phyloP scores from a whole-genome alignment of 192 early-diverging fungal species.

The Coemansia sp. region DNA sequence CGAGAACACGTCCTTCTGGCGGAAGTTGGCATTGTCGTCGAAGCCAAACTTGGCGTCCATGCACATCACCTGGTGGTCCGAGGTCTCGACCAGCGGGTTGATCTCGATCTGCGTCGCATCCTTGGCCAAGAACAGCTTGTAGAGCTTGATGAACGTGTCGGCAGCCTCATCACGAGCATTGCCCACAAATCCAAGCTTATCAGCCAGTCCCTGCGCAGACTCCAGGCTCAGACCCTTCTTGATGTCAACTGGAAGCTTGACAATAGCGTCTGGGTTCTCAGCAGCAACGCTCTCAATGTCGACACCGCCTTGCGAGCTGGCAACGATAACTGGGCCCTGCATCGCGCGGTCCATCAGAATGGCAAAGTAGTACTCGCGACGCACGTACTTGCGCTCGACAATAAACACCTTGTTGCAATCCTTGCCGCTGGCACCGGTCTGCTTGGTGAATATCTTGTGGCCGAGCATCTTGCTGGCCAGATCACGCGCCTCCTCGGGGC shows the following conservation, averaged over 20 bases:
- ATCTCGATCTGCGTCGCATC: conserved; percentile 99
- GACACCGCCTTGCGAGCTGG: conserved; percentile 96
- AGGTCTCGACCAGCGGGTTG: conserved; percentile 95
- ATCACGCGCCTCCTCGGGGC: conserved; percentile 82
- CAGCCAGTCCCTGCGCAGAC: conserved; percentile 75
- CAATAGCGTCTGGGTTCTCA: conserved; percentile 93
- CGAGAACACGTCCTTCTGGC: conserved; percentile 85
- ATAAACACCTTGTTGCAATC: conserved; percentile 94
- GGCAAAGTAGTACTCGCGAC: conserved; percentile 99
- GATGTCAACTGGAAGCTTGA: conserved; percentile 90
- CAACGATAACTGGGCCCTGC: conserved; percentile 93
- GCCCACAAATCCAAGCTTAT: conserved; percentile 86
- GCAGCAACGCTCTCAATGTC: conserved; percentile 96
- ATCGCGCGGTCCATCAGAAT: conserved; percentile 95
- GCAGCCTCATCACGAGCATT: conserved; percentile 81
- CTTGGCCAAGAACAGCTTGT: conserved; percentile 96
- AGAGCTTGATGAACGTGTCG: conserved; percentile 87
- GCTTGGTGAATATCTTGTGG: conserved; percentile 97
- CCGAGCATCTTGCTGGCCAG: conserved; percentile 95
- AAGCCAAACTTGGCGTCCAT: conserved; percentile 99
- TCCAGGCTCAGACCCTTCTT: conserved; percentile 75
- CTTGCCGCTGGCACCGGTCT: conserved; percentile 93
- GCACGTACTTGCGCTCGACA: conserved; percentile 94
- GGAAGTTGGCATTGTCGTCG: conserved; percentile 99
- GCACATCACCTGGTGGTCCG: conserved; percentile 85